These are phyloP conservation scores for Voacanga thouarsii DNA, from an alignment of 257 asterid genomes.

Conservation along the genomic window DNA sequence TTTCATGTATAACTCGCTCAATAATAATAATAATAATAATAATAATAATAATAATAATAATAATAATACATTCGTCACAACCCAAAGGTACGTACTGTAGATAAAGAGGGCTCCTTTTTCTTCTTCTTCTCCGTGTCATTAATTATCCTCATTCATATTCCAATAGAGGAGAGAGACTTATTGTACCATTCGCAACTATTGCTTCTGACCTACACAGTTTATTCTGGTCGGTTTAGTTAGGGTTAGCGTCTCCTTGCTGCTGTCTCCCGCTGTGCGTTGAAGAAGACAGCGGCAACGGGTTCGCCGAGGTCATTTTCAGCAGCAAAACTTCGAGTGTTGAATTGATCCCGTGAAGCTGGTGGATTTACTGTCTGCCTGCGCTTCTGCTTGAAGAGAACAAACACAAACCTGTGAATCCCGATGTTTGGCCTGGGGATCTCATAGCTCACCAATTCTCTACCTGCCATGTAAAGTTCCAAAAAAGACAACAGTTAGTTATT, in stretches of 20 bases:
- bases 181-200: not conserved
- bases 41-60: no score
- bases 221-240: not conserved
- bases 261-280: conserved; percentile 87
- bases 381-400: conserved; percentile 62
- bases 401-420: conserved; percentile 85
- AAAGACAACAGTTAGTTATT: not conserved
- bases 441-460: conserved; percentile 58
- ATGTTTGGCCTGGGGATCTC: conserved; percentile 72
- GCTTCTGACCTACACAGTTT: no score
- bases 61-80: no score
- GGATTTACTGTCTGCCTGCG: conserved; percentile 52
- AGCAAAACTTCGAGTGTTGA: conserved; percentile 65
- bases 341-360: conserved; percentile 57
- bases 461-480: conserved; percentile 23
- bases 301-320: conserved; percentile 62
- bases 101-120: not conserved
- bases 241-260: conserved; percentile 76
- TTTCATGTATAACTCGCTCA: no score
- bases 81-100: not conserved
- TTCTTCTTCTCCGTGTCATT: not conserved
- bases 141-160: not conserved
- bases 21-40: no score
- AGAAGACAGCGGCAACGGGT: conserved; percentile 92
- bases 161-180: not conserved